Evolutionary conservation across 1,139 yeast species (phyloP), one percentile per base, ranked within the genome.

Genomic region (Kodamaea derodonti): DNA sequence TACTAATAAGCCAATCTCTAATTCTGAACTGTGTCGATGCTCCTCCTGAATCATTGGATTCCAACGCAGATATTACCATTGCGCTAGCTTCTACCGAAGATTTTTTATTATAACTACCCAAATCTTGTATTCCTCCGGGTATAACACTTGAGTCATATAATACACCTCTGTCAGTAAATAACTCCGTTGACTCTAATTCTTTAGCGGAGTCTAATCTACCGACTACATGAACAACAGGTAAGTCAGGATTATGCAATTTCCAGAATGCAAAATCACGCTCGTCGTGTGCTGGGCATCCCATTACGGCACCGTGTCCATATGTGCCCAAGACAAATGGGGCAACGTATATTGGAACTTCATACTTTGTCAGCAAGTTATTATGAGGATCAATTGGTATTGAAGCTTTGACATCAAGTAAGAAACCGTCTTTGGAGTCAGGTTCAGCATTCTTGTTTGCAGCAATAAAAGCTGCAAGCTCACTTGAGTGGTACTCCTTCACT

Each of bases 241-340:
- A 45, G 1, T 50, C 47, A 0, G 84, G 82, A 48, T 68, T 69
- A 51, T 84, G 86, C 31, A 62, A 51, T 5, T 56, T 52, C 96
- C 97, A 90, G 52, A 92, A 90, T 3, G 69, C 85, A 48, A 55
- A 76, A 53, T 92, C 98, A 41, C 97, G 71, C 30, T 67, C 65
- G 54, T 92, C 97, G 56, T 90, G 97, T 0, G 84, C 96, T 2
- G 98, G 98, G 49, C 95, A 86, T 1, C 98, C 98, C 97, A 92
- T 90, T 0, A 92, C 97, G 1, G 96, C 95, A 30, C 95, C 95
- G 42, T 76, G 76, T 0, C 97, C 97, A 52, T 90, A 90, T 4
- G 74, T 65, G 4, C 84, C 79, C 25, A 90, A 57, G 1, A 92
- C 97, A 57, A 88, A 92, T 0, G 97, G 95, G 0, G 97, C 96